Evolutionary conservation across 164 flowering plant species (phyloP), one percentile per base, ranked within the genome.

Genomic region (Vitis amurensis): DNA sequence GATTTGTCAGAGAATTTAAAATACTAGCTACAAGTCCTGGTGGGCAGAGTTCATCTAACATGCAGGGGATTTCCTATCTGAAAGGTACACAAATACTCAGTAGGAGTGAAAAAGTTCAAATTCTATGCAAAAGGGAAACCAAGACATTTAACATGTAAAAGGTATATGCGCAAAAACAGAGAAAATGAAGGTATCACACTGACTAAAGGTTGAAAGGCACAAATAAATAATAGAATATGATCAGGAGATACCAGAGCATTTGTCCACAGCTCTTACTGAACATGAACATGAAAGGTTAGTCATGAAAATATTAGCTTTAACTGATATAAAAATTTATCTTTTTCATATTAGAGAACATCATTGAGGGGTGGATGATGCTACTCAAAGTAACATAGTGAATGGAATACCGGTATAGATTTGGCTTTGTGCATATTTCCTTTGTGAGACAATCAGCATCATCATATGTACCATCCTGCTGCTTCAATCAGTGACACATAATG

Each of bases 11-110:
- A 37, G 44, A 37, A 37, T 4, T 37, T 3, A 37, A 37, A 6
- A 37, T 37, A 37, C 44, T 6, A 37, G 44, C 44, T 3, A 37
- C 7, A 37, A 37, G 44, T 37, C 44, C 44, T 6, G 44, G 4
- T 37, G 44, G 44, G 44, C 44, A 37, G 44, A 37, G 44, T 37
- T 37, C 44, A 37, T 37, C 44, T 37, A 37, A 3, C 7, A 37
- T 37, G 44, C 44, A 37, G 44, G 44, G 44, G 44, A 37, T 37
- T 23, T 37, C 44, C 44, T 47, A 72, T 72, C 81, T 78, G 31
- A 78, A 76, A 69, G 44, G 61, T 31, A 55, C 15, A 71, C 10
- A 63, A 29, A 55, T 65, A 15, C 1, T 50, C 53, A 59, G 47
- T n/a, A 56, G 10, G 13, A 53, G 7, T 14, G 56, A 53, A 53